A percentile compares a stretch with the other conserved stretches of the same genome.
phyloP scores from a whole-genome alignment of 176 grass and related monocot species.

The Lolium perenne region DNA sequence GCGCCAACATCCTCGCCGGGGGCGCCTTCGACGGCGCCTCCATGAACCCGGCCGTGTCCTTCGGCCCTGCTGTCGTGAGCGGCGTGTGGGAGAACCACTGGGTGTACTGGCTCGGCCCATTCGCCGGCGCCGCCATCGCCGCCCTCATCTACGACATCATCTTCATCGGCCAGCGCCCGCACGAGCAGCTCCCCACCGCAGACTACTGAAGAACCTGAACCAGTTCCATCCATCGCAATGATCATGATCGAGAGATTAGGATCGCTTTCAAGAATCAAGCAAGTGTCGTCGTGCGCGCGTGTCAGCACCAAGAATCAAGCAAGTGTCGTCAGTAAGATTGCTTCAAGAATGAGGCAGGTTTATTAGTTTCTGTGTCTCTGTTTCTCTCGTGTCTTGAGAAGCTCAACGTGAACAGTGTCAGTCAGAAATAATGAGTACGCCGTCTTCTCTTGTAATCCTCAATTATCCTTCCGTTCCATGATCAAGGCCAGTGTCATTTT shows the following conservation, averaged over 20 bases:
- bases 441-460: neutral
- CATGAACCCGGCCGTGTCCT: constrained; percentile 89
- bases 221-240: neutral
- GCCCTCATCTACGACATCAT: constrained; percentile 69
- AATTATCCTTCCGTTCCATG: constrained; percentile 12
- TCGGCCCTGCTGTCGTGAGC: constrained; percentile 70
- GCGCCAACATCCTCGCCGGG: constrained; percentile 80
- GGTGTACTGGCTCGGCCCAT: constrained; percentile 86
- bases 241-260: neutral
- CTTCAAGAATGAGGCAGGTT: too few relatives aligned
- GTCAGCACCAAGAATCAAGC: neutral
- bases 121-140: constrained; percentile 70
- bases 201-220: constrained; percentile 48
- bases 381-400: neutral
- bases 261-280: neutral
- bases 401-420: neutral
- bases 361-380: neutral
- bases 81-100: constrained; percentile 74
- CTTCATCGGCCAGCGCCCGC: constrained; percentile 69
- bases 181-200: constrained; percentile 59
- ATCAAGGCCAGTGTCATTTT: neutral
- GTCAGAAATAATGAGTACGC: constrained; percentile 9
- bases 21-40: constrained; percentile 79
- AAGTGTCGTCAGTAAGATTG: constrained; percentile 1
- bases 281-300: neutral